These are phyloP conservation scores for Calonectria hawksworthii DNA, from an alignment of 2,329 filamentous ascomycete genomes.

Conservation along the genomic window DNA sequence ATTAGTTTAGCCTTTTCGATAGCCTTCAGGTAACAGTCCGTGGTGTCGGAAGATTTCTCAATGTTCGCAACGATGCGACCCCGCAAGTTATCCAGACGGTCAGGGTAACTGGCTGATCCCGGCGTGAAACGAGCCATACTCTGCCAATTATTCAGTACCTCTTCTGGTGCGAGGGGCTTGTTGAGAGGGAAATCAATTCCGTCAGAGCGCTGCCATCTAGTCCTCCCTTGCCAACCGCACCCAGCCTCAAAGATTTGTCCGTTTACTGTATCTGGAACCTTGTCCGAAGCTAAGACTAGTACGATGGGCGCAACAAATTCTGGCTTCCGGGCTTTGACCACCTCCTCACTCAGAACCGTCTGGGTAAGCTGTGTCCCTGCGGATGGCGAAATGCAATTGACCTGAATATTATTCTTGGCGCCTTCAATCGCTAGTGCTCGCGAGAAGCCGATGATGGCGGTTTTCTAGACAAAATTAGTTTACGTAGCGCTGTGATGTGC, in stretches of 20 bases:
- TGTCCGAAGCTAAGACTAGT: slow-evolving; percentile 86
- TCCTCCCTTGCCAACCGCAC: slow-evolving; percentile 91
- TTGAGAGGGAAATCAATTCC: slow-evolving; percentile 93
- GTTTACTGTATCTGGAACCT: slow-evolving; percentile 81
- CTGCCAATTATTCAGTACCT: slow-evolving; percentile 81
- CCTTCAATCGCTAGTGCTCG: slow-evolving; percentile 93
- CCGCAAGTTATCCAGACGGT: slow-evolving; percentile 80
- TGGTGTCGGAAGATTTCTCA: slow-evolving; percentile 72
- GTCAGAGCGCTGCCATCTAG: slow-evolving; percentile 92
- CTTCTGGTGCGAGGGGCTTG: slow-evolving; percentile 86
- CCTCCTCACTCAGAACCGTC: slow-evolving; percentile 94
- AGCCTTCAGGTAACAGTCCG: slow-evolving; percentile 74
- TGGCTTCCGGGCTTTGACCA: slow-evolving; percentile 99
- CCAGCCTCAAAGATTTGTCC: slow-evolving; percentile 95
- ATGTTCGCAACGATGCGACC: slow-evolving; percentile 86
- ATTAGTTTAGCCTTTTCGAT: slow-evolving; percentile 83
- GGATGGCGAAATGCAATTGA: slow-evolving; percentile 98
- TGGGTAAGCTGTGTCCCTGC: slow-evolving; percentile 96
- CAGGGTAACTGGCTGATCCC: slow-evolving; percentile 87
- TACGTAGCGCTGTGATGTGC: background rate
- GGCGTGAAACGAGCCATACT: slow-evolving; percentile 81
- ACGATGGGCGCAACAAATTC: slow-evolving; percentile 97
- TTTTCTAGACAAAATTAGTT: slow-evolving; percentile 70
- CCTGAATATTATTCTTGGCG: slow-evolving; percentile 95
- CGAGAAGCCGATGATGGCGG: slow-evolving; percentile 94